Evolutionary conservation across 352 stramenopile genomes (phyloP), one percentile per base, ranked within the genome.

Genomic region (Globisporangium solare): DNA sequence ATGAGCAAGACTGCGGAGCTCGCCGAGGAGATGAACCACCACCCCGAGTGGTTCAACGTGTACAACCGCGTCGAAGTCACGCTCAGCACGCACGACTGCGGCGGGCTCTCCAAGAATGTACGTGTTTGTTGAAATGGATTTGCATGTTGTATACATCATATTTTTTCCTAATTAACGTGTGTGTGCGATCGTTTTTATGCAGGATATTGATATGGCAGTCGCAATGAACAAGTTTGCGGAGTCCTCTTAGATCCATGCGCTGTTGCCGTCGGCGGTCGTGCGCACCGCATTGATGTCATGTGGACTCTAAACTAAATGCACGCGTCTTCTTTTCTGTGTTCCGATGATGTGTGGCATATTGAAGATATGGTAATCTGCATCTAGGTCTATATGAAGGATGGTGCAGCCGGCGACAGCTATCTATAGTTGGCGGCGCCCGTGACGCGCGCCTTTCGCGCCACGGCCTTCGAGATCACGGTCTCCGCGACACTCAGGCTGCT

Each of bases 31-130:
- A 88, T 98, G 83, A 86, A 98, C 73, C 97, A 99, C 81, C 97
- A 99, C 79, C 97, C 97, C 1, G 96, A 99, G 82, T 99, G 96
- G 96, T 98, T 97, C 71, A 99, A 99, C 69, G 95, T 99, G 6
- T 99, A 99, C 80, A 99, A 98, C 74, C 76, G 74, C 47, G 96
- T 99, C 18, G 81, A 98, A 48, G 92, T 99, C 43, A 98, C 92
- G 43, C 78, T 99, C 18, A 98, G 92, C 51, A 99, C 96, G 18
- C 96, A 99, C 74, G 95, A 99, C 71, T 96, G 86, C 61, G 78
- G 80, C 61, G 96, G 96, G 1, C 67, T 99, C 20, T 97, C 90
- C 39, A 69, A 87, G 50, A 98, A 98, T 65, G 77, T 88, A 52
- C 11, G 72, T 61, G 13, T 7, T 3, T 35, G 27, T 35, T 35